Conservation (phyloP, 768 basidiomycete genomes). For the Gymnopilus dilepis region DNA sequence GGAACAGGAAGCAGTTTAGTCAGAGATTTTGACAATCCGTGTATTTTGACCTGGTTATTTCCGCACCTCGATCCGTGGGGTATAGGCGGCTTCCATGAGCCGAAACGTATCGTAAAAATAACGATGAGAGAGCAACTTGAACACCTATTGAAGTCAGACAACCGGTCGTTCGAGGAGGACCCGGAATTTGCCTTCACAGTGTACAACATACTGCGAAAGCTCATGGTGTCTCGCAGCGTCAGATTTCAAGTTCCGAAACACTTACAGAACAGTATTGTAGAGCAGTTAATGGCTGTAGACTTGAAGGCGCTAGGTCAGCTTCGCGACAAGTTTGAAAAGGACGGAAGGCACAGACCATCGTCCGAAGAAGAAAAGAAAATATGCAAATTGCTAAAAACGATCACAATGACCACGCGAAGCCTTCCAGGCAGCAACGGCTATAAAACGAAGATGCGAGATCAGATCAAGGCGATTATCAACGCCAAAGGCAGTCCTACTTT, state of each 20-base stretch:
- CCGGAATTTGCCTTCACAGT: not conserved
- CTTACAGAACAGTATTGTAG: not conserved
- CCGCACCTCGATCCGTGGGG: not conserved
- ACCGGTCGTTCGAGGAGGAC: not conserved
- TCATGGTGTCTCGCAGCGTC: not conserved
- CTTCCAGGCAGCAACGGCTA: not conserved
- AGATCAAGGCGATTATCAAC: not conserved
- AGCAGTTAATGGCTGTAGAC: not conserved
- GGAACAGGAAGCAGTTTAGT: not conserved
- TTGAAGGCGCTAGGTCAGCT: not conserved
- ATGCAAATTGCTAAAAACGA: not conserved
- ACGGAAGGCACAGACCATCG: not conserved
- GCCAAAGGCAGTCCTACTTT: not conserved
- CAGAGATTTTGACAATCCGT: not conserved
- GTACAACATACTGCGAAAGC: not conserved
- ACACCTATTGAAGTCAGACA: not conserved
- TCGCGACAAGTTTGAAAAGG: not conserved
- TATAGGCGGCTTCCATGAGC: not conserved
- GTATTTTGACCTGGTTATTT: not conserved
- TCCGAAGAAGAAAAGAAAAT: not conserved
- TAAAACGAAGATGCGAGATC: not conserved
- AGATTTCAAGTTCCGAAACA: not conserved
- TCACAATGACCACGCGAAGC: not conserved
- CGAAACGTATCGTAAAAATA: not conserved
- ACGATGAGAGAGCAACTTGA: not conserved